Percentiles rank a stretch among this genome's conserved stretches.
Evolutionary conservation across 495 filamentous ascomycete species (phyloP).

Genomic region (Lasiosphaeria miniovina): DNA sequence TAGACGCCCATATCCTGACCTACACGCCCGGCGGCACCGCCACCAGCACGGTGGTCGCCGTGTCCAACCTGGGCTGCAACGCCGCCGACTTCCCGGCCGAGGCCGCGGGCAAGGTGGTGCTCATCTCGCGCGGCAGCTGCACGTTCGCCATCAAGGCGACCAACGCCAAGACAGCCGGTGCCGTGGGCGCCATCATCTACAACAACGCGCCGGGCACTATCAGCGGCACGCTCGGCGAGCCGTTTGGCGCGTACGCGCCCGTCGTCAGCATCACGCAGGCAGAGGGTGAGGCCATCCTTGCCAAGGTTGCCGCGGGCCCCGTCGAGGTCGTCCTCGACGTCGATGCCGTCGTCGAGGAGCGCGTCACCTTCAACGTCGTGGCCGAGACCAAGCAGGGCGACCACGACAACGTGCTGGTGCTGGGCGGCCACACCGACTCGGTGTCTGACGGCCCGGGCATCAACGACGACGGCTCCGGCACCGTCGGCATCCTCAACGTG

Average conservation of each 20-base stretch:
- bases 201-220: conserved; percentile 58
- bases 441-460: conserved; percentile 58
- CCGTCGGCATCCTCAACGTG: conserved; percentile 60
- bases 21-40: conserved; percentile 46
- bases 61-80: conserved; percentile 56
- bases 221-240: conserved; percentile 53
- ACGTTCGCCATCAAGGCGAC: conserved; percentile 59
- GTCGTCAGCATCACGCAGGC: conserved; percentile 52
- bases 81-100: conserved; percentile 53
- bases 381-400: conserved; percentile 64
- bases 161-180: conserved; percentile 58
- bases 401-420: conserved; percentile 57
- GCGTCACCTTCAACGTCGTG: conserved; percentile 63
- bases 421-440: conserved; percentile 69
- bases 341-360: conserved; percentile 43
- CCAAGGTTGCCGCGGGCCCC: conserved; percentile 35
- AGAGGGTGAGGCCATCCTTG: conserved; percentile 49
- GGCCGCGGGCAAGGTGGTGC: conserved; percentile 55
- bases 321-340: conserved; percentile 22
- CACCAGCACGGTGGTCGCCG: conserved; percentile 40
- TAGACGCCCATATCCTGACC: conserved; percentile 32
- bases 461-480: conserved; percentile 56
- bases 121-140: conserved; percentile 62
- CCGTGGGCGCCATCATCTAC: conserved; percentile 59
- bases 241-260: conserved; percentile 47